Conservation (phyloP, 257 asterid species). For the Marsdenia floribunda region DNA sequence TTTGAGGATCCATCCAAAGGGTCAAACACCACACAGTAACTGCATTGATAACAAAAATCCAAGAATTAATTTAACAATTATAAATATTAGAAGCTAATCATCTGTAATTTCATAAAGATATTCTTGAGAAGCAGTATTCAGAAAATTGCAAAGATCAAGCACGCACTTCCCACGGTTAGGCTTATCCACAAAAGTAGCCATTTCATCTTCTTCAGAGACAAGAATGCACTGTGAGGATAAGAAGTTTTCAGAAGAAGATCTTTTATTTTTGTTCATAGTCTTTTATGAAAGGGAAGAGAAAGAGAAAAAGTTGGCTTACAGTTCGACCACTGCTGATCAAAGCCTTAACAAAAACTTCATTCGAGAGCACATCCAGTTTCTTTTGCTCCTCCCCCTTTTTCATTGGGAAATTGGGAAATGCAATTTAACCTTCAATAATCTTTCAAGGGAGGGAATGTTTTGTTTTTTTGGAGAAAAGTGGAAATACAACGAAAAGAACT, state of each 20-base stretch:
- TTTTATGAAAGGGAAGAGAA: not conserved
- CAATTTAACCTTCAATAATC: conserved; percentile 3
- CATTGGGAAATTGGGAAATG: not conserved
- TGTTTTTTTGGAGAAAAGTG: not conserved
- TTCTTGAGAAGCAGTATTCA: not conserved
- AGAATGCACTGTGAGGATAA: conserved; percentile 69
- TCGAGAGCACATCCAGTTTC: conserved; percentile 91
- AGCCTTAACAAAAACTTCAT: conserved; percentile 89
- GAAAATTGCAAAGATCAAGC: conserved; percentile 6
- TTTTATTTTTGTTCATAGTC: not conserved
- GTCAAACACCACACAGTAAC: conserved; percentile 93
- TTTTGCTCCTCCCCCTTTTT: conserved; percentile 92
- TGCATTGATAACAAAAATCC: conserved; percentile 26
- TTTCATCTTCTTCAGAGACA: conserved; percentile 95
- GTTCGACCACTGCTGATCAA: conserved; percentile 94
- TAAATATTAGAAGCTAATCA: not conserved
- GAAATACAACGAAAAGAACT: not conserved
- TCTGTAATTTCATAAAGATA: not conserved
- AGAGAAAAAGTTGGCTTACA: conserved; percentile 35
- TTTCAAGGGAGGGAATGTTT: not conserved
- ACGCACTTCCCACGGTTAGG: conserved; percentile 78
- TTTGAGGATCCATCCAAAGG: conserved; percentile 99
- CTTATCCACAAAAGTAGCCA: conserved; percentile 76
- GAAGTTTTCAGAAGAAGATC: conserved; percentile 13
- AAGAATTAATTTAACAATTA: conserved; percentile 6